Conservation (phyloP, 2,329 filamentous ascomycete species). For the Mycosphaerelloides madeirae region DNA sequence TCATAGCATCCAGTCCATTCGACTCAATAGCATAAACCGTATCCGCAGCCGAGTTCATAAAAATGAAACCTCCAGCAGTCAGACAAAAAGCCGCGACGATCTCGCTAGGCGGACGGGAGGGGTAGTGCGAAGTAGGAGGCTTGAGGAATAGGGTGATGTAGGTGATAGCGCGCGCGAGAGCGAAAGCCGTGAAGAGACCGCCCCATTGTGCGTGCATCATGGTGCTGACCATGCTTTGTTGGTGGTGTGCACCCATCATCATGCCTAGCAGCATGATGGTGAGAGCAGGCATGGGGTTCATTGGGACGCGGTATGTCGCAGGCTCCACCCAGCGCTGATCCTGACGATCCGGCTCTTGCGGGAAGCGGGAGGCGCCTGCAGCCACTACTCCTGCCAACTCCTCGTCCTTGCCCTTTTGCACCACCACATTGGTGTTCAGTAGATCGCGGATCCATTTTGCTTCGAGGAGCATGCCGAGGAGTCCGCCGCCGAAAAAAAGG, state of each 20-base stretch:
- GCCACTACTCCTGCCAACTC: constrained; percentile 3
- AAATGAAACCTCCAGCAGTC: constrained; percentile 80
- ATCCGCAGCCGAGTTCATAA: constrained; percentile 83
- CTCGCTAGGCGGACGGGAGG: constrained; percentile 83
- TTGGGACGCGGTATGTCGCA: constrained; percentile 64
- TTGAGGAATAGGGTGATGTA: constrained; percentile 76
- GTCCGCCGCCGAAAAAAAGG: constrained; percentile 86
- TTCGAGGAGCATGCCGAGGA: constrained; percentile 49
- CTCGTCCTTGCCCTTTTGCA: constrained; percentile 35
- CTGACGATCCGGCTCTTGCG: constrained; percentile 4
- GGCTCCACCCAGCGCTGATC: constrained; percentile 55
- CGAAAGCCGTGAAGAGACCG: constrained; percentile 72
- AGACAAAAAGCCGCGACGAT: constrained; percentile 82
- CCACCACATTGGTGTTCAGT: constrained; percentile 51
- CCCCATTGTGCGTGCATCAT: constrained; percentile 97
- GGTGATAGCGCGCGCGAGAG: constrained; percentile 70
- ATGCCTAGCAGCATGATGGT: constrained; percentile 82
- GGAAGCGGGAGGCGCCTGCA: constrained; percentile 8
- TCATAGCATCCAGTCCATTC: constrained; percentile 81
- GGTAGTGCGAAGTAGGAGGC: constrained; percentile 69
- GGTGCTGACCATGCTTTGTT: constrained; percentile 73
- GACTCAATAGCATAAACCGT: constrained; percentile 71
- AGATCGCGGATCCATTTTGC: constrained; percentile 57
- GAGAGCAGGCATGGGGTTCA: constrained; percentile 84
- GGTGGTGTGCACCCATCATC: constrained; percentile 94